Evolutionary conservation across 2,329 filamentous ascomycete species (phyloP), one percentile per base, ranked within the genome.

Genomic region (Penicillium sp.): DNA sequence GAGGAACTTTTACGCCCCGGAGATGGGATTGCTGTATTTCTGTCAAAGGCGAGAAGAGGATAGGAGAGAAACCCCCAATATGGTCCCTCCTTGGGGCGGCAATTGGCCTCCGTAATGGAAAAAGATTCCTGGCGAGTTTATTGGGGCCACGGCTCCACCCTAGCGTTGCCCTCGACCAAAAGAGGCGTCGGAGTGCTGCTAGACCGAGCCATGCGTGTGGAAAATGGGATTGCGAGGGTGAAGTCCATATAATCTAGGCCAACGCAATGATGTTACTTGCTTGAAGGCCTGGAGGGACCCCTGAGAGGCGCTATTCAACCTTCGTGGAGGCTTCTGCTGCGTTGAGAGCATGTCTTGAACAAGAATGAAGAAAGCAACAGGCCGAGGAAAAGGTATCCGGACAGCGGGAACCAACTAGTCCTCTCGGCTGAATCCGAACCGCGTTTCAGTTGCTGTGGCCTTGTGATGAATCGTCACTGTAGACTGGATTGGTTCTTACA

Each of bases 81-180:
- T 50, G 48, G 14, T 39, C 51, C 37, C 25, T 55, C 29, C 19
- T 45, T 49, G 56, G 56, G 55, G 53, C 58, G 54, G 61, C 62
- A 64, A 68, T 68, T 59, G 62, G 62, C 31, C 31, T 52, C 42
- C 23, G 19, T 23, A 14, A 33, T 57, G 64, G 66, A 67, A 65
- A 68, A 59, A 43, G 53, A 25, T 64, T 65, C 66, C 67, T 55
- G 51, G 44, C 53, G 39, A 62, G 39, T 26, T 53, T 52, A 69
- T 67, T 65, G 66, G 66, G 50, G 57, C 44, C 7, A 27, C 31
- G 54, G 60, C 61, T 61, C 62, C 62, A 63, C 59, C 14, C 57
- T 35, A 26, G 48, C 46, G 39, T 29, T 39, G n/a, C 27, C 35
- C 19, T 46, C n/a, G 13, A 44, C 46, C 50, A 33, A 46, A 53